phyloP scores from a whole-genome alignment of 495 filamentous ascomycete species.

The Xylaria nigripes region DNA sequence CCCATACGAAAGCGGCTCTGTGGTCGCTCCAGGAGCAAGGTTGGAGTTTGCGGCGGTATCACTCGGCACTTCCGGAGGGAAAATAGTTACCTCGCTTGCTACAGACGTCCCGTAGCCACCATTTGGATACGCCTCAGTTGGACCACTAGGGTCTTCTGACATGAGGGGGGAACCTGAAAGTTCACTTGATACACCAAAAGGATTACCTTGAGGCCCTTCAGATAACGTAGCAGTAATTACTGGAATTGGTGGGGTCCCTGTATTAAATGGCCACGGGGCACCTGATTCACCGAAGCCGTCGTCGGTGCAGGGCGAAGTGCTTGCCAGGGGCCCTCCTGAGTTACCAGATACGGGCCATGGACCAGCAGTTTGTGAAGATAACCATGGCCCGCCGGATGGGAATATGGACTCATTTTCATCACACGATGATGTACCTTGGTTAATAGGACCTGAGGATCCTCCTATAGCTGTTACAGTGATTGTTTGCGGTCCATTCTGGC shows the following conservation, averaged over 20 bases:
- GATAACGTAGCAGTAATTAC: constrained; percentile 5
- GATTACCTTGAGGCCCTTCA: background rate
- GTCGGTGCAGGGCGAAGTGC: background rate
- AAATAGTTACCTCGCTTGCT: constrained; percentile 6
- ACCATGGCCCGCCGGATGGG: constrained; percentile 1
- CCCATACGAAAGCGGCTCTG: constrained; percentile 7
- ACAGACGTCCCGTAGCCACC: constrained; percentile 4
- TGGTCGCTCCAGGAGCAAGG: background rate
- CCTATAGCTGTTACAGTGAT: constrained; percentile 7
- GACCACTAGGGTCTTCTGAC: background rate
- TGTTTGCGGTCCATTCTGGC: constrained; percentile 1
- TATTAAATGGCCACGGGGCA: background rate
- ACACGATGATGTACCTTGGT: constrained; percentile 4
- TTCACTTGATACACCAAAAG: background rate
- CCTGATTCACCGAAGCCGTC: background rate
- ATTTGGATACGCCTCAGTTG: background rate
- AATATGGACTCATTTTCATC: background rate
- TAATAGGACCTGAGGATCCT: background rate
- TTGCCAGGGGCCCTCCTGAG: constrained; percentile 10
- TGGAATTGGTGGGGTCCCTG: constrained; percentile 5
- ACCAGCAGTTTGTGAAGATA: constrained; percentile 5
- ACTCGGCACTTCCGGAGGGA: constrained; percentile 7
- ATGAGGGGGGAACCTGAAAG: background rate
- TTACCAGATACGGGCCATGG: constrained; percentile 1
- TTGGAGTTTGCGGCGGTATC: constrained; percentile 11